Evolutionary conservation across 2,329 filamentous ascomycete genomes (phyloP).

Genomic region (Scolecobasidium constrictum): DNA sequence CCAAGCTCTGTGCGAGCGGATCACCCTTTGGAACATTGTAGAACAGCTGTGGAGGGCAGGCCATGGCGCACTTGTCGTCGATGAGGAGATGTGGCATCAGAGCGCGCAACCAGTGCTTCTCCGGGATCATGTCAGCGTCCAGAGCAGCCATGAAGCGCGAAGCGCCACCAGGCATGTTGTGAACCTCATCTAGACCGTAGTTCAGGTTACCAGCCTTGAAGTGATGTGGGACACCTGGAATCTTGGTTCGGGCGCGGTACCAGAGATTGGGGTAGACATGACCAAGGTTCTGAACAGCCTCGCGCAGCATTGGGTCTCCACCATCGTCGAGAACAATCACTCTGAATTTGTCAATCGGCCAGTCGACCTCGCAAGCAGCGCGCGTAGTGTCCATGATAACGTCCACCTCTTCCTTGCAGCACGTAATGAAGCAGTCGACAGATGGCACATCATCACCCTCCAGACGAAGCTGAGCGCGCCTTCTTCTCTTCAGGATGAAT

Average conservation of each 20-base stretch:
- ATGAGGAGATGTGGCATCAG: slow-evolving; percentile 46
- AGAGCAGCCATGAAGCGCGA: slow-evolving; percentile 50
- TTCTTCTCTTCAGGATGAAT: slow-evolving; percentile 44
- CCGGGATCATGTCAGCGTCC: slow-evolving; percentile 59
- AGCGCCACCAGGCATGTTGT: slow-evolving; percentile 43
- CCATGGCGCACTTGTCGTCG: slow-evolving; percentile 46
- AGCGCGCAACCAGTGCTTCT: slow-evolving; percentile 48
- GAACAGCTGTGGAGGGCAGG: slow-evolving; percentile 50
- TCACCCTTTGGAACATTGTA: slow-evolving; percentile 51
- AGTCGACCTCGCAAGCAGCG: slow-evolving; percentile 28
- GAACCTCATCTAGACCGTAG: slow-evolving; percentile 43
- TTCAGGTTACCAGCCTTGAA: slow-evolving; percentile 58
- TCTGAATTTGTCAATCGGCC: slow-evolving; percentile 25
- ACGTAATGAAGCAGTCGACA: slow-evolving; percentile 33
- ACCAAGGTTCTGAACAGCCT: slow-evolving; percentile 23
- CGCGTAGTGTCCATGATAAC: slow-evolving; percentile 30
- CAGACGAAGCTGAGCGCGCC: slow-evolving; percentile 43
- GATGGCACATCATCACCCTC: slow-evolving; percentile 25
- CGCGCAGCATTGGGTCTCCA: slow-evolving; percentile 21
- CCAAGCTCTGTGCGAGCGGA: slow-evolving; percentile 46
- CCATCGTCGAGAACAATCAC: slow-evolving; percentile 32
- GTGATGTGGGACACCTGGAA: slow-evolving; percentile 31
- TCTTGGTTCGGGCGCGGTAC: slow-evolving; percentile 33
- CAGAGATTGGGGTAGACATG: slow-evolving; percentile 27
- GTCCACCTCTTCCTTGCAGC: slow-evolving; percentile 32